These are phyloP conservation scores for Leishmania tropica DNA, from an alignment of 208 protist species.

Conservation along the genomic window DNA sequence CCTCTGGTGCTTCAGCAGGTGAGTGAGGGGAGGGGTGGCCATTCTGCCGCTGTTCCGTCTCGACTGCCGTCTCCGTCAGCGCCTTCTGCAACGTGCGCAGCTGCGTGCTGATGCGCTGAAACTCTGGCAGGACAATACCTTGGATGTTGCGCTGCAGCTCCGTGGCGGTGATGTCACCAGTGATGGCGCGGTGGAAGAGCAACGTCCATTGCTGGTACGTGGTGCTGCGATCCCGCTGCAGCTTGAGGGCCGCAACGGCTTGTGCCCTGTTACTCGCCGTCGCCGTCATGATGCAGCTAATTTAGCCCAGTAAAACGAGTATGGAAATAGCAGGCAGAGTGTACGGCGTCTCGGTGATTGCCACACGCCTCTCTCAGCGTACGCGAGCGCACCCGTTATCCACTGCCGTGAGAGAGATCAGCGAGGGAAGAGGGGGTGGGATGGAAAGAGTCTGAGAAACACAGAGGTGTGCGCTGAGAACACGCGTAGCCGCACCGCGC, in stretches of 20 bases:
- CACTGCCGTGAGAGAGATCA: neutral
- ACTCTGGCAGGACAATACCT: constrained; percentile 45
- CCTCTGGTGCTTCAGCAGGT: neutral
- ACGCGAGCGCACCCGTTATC: neutral
- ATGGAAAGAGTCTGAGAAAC: neutral
- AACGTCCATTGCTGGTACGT: constrained; percentile 63
- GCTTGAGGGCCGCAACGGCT: constrained; percentile 28
- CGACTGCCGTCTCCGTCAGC: neutral
- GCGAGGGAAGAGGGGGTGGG: neutral
- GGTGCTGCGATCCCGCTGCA: constrained; percentile 69
- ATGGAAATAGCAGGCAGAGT: neutral
- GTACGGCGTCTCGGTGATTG: neutral
- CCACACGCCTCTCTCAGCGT: neutral
- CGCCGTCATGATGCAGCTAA: neutral
- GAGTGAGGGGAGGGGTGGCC: neutral
- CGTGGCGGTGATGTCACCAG: constrained; percentile 35
- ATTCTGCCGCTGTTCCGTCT: neutral
- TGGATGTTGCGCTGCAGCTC: constrained; percentile 52
- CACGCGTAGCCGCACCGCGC: neutral
- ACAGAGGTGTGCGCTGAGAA: neutral
- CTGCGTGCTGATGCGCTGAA: constrained; percentile 58
- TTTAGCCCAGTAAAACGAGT: neutral
- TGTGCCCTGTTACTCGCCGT: neutral
- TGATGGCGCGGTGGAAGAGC: constrained; percentile 52
- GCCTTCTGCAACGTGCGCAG: constrained; percentile 51